A percentile compares a stretch with the other conserved stretches of the same genome.
These are phyloP conservation scores for Lagerstroemia speciosa DNA, from an alignment of 345 rosid species.

Conservation along the genomic window DNA sequence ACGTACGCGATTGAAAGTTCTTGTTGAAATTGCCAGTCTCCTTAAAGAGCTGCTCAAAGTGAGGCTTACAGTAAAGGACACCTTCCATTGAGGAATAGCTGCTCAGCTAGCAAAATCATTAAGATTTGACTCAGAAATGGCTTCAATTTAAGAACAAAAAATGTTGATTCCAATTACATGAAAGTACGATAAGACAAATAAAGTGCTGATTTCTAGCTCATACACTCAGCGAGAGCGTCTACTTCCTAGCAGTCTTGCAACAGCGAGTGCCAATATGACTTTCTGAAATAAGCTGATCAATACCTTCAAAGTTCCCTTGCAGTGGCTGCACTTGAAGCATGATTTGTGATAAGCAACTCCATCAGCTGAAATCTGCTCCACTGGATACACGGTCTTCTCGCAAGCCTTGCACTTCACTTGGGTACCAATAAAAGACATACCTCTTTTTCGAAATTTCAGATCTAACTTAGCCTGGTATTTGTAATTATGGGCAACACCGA, in stretches of 20 bases:
- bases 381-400: slow-evolving; percentile 91
- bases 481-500: background rate
- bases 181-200: background rate
- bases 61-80: slow-evolving; percentile 93
- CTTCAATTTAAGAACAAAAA: background rate
- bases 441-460: background rate
- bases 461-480: background rate
- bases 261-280: too few relatives aligned
- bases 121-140: background rate
- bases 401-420: slow-evolving; percentile 95
- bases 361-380: slow-evolving; percentile 85
- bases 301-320: slow-evolving; percentile 78
- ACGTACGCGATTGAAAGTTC: slow-evolving; percentile 89
- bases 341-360: slow-evolving; percentile 82
- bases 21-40: slow-evolving; percentile 87
- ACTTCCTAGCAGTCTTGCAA: background rate
- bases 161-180: background rate
- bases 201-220: background rate
- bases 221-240: background rate
- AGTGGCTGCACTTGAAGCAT: slow-evolving; percentile 93
- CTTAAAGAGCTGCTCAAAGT: slow-evolving; percentile 94
- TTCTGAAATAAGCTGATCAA: background rate
- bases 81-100: slow-evolving; percentile 98
- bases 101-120: slow-evolving; percentile 50
- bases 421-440: slow-evolving; percentile 89